phyloP scores from a whole-genome alignment of 441 rosid species.

The Euphorbia schlechtendalii region DNA sequence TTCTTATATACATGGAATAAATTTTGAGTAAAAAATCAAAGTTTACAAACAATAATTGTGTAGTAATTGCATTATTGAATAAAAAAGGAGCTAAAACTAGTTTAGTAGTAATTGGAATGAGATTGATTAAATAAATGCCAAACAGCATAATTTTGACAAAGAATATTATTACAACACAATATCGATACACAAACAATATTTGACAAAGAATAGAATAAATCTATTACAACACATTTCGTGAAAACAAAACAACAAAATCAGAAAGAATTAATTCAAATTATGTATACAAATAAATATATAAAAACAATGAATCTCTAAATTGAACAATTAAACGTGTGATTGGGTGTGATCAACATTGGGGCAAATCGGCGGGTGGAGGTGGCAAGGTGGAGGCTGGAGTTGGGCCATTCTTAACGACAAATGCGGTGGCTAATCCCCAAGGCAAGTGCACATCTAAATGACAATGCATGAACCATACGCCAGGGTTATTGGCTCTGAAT shows the following conservation, averaged over 20 bases:
- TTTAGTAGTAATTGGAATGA: too few species aligned
- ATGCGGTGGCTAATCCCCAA: constrained; percentile 56
- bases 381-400: constrained; percentile 52
- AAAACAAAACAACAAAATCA: not conserved
- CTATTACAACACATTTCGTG: not conserved
- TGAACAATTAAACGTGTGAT: not conserved
- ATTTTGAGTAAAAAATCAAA: too few species aligned
- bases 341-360: constrained; percentile 42
- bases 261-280: not conserved
- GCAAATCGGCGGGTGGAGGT: constrained; percentile 78
- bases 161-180: not conserved
- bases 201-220: constrained; percentile 4
- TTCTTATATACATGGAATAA: too few species aligned
- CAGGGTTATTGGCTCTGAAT: constrained; percentile 77
- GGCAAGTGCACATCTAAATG: constrained; percentile 70
- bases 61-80: too few species aligned
- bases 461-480: constrained; percentile 80
- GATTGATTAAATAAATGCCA: too few species aligned
- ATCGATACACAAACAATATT: not conserved
- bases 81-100: too few species aligned
- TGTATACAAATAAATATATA: not conserved
- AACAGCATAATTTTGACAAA: not conserved
- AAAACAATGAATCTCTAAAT: not conserved
- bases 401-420: constrained; percentile 64
- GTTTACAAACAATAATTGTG: too few species aligned